phyloP scores from a whole-genome alignment of 1,284 basidiomycete species.

The Ceratobasidium sp. region DNA sequence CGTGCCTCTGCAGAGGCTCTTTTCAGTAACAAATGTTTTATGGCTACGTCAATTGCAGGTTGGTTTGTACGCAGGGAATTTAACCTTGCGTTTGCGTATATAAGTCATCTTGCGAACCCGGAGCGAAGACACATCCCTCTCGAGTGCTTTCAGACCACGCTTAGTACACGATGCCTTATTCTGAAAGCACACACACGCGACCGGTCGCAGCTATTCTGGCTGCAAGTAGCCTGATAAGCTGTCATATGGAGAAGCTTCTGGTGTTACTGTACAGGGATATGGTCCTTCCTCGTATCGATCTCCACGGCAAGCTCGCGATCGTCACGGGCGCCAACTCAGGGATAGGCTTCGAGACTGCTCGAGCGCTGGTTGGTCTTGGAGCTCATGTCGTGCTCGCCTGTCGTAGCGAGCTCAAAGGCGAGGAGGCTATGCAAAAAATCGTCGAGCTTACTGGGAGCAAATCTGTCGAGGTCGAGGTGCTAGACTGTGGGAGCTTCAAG shows the following conservation, averaged over 20 bases:
- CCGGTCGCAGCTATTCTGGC: background rate
- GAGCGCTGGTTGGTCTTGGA: constrained; percentile 17
- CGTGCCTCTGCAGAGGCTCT: no score
- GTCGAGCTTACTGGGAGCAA: background rate
- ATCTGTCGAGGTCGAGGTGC: background rate
- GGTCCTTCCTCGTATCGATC: constrained; percentile 1
- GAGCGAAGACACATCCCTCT: no score
- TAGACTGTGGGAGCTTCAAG: background rate
- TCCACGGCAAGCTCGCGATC: constrained; percentile 37
- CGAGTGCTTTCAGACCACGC: no score
- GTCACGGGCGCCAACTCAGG: constrained; percentile 43
- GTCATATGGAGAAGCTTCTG: constrained; percentile 33
- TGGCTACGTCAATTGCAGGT: no score
- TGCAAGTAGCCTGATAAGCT: background rate
- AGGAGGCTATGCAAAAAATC: background rate
- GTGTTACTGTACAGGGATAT: constrained; percentile 38
- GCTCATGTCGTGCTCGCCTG: constrained; percentile 44
- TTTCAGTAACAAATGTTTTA: no score
- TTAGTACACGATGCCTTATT: constrained; percentile 42
- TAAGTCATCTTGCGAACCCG: no score
- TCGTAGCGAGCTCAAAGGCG: constrained; percentile 22
- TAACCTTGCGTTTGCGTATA: no score
- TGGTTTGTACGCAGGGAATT: no score
- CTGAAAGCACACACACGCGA: background rate
- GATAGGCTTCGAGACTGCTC: constrained; percentile 31